Evolutionary conservation across 2,329 filamentous ascomycete genomes (phyloP).

Genomic region (Ophiocordyceps sinensis): DNA sequence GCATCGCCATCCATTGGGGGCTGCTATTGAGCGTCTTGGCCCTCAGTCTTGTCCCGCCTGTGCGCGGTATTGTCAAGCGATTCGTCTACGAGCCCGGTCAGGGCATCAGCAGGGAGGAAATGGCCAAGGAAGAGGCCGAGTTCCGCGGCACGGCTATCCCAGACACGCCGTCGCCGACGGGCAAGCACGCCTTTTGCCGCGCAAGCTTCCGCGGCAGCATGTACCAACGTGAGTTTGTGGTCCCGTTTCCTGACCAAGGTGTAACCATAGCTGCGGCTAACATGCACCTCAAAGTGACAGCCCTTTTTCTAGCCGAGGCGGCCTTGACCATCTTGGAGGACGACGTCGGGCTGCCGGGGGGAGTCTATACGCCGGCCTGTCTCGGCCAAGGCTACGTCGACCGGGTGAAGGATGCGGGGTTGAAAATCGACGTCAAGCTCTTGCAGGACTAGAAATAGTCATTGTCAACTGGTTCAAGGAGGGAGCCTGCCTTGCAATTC

Average conservation of each 20-base stretch:
- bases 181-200: conserved; percentile 38
- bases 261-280: not conserved
- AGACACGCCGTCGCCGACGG: conserved; percentile 27
- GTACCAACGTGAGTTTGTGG: conserved; percentile 49
- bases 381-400: conserved; percentile 55
- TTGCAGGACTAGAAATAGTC: conserved; percentile 1
- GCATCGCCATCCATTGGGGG: conserved; percentile 33
- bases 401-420: conserved; percentile 42
- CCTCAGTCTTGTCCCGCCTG: conserved; percentile 27
- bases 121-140: conserved; percentile 44
- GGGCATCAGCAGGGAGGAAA: conserved; percentile 35
- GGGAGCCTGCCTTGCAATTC: too few relatives aligned
- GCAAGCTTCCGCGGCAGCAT: conserved; percentile 44
- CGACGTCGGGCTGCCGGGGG: conserved; percentile 44
- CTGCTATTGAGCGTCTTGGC: conserved; percentile 28
- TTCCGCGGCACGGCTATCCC: conserved; percentile 51
- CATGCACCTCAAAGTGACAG: conserved; percentile 38
- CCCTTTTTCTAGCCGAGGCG: conserved; percentile 45
- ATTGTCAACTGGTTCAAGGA: too few relatives aligned
- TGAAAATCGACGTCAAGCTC: conserved; percentile 43
- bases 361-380: conserved; percentile 57
- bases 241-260: not conserved
- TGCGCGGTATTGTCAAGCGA: conserved; percentile 28
- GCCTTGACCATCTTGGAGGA: conserved; percentile 52
- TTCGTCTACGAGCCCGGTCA: conserved; percentile 39